Evolutionary conservation across 805 yeast species (phyloP).

Genomic region (Wickerhamomyces subpelliculosus): DNA sequence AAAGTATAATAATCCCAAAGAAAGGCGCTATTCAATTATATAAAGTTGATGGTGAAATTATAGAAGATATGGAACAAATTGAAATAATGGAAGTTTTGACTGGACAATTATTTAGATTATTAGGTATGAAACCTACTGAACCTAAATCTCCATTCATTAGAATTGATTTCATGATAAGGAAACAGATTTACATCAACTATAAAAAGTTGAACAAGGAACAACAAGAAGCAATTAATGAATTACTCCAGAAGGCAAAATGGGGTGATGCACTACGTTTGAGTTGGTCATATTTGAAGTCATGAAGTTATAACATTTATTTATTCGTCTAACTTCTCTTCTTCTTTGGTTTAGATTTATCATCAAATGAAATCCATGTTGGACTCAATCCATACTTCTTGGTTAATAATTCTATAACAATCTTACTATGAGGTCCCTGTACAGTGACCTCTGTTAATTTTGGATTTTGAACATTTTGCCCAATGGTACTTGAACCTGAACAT

Average conservation of each 20-base stretch:
- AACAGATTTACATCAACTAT: slow-evolving; percentile 7
- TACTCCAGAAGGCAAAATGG: not conserved
- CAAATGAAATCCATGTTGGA: slow-evolving; percentile 54
- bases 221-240: not conserved
- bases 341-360: slow-evolving; percentile 52
- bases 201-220: not conserved
- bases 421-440: slow-evolving; percentile 88
- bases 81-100: slow-evolving; percentile 7
- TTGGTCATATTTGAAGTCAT: not conserved
- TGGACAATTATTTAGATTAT: slow-evolving; percentile 4
- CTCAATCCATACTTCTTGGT: slow-evolving; percentile 56
- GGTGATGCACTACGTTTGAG: slow-evolving; percentile 4
- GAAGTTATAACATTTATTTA: not conserved
- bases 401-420: slow-evolving; percentile 50
- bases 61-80: slow-evolving; percentile 8
- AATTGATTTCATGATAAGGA: slow-evolving; percentile 10
- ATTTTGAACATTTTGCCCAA: slow-evolving; percentile 50
- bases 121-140: slow-evolving; percentile 6
- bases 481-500: slow-evolving; percentile 86
- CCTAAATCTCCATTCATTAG: slow-evolving; percentile 10
- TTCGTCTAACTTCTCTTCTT: slow-evolving; percentile 29
- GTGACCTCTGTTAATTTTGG: slow-evolving; percentile 59
- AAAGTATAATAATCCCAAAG: not conserved
- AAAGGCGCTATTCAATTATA: not conserved
- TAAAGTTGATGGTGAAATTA: not conserved